Conservation (phyloP, 2,329 filamentous ascomycete species). For the Fusarium graminum region DNA sequence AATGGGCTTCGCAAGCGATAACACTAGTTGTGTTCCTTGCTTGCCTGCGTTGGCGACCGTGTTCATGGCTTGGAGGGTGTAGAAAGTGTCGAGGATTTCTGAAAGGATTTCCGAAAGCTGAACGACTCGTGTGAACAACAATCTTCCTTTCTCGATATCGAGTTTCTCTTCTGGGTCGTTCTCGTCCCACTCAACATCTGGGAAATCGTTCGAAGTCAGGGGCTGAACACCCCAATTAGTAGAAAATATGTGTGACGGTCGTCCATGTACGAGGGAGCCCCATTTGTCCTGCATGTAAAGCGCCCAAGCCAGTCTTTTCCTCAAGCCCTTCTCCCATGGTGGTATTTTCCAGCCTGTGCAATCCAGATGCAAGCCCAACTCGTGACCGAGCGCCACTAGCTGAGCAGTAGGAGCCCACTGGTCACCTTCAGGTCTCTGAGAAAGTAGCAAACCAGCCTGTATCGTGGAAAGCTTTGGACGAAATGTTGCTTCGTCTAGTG, state of each 20-base stretch:
- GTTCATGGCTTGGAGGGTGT: constrained; percentile 81
- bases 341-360: constrained; percentile 90
- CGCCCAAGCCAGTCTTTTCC: constrained; percentile 90
- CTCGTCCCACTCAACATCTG: constrained; percentile 77
- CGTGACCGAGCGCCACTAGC: constrained; percentile 86
- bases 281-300: constrained; percentile 95
- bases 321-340: constrained; percentile 84
- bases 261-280: constrained; percentile 86
- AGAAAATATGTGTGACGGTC: constrained; percentile 79
- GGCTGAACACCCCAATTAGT: constrained; percentile 81
- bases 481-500: constrained; percentile 81
- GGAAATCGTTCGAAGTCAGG: constrained; percentile 77
- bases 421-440: constrained; percentile 81
- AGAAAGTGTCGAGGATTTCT: constrained; percentile 86
- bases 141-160: constrained; percentile 75
- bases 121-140: constrained; percentile 81
- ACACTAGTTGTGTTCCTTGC: constrained; percentile 78
- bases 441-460: constrained; percentile 80
- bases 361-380: constrained; percentile 89
- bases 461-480: constrained; percentile 85
- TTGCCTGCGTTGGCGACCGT: constrained; percentile 74
- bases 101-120: constrained; percentile 80
- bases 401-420: constrained; percentile 90
- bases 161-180: constrained; percentile 71
- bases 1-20: constrained; percentile 83